phyloP scores from a whole-genome alignment of 345 rosid species.

The thale cress (Arabidopsis thaliana) region DNA sequence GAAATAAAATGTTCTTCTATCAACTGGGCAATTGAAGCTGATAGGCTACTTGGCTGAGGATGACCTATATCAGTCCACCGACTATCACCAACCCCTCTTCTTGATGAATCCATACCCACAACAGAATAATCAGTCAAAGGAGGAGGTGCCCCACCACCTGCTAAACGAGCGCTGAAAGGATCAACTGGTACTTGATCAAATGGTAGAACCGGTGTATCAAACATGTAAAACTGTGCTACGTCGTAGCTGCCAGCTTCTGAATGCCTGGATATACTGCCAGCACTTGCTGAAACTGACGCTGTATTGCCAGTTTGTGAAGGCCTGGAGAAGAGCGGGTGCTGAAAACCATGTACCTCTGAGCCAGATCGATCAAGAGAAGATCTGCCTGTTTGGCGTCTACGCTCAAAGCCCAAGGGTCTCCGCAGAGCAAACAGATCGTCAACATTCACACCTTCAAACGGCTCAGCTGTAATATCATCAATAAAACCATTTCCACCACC shows the following conservation, averaged over 20 bases:
- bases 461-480: conserved; percentile 93
- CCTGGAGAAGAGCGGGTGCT: conserved; percentile 87
- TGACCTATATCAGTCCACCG: conserved; percentile 98
- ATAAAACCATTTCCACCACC: conserved; percentile 71
- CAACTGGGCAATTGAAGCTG: conserved; percentile 85
- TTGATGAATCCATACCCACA: conserved; percentile 73
- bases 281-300: conserved; percentile 66
- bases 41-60: conserved; percentile 81
- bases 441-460: conserved; percentile 94
- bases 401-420: conserved; percentile 87
- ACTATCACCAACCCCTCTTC: conserved; percentile 85
- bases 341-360: conserved; percentile 81
- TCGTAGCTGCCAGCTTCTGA: conserved; percentile 82
- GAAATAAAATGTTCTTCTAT: conserved; percentile 85
- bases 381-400: conserved; percentile 78
- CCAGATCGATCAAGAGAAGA: conserved; percentile 75
- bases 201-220: conserved; percentile 91
- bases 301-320: conserved; percentile 78
- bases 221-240: conserved; percentile 85
- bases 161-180: conserved; percentile 74
- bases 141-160: conserved; percentile 72
- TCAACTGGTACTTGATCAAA: conserved; percentile 68
- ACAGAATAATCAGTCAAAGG: conserved; percentile 82
- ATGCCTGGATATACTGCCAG: conserved; percentile 74
- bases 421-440: conserved; percentile 93